phyloP scores from a whole-genome alignment of 208 protist genomes.

The Kentomonas sorsogonicus region DNA sequence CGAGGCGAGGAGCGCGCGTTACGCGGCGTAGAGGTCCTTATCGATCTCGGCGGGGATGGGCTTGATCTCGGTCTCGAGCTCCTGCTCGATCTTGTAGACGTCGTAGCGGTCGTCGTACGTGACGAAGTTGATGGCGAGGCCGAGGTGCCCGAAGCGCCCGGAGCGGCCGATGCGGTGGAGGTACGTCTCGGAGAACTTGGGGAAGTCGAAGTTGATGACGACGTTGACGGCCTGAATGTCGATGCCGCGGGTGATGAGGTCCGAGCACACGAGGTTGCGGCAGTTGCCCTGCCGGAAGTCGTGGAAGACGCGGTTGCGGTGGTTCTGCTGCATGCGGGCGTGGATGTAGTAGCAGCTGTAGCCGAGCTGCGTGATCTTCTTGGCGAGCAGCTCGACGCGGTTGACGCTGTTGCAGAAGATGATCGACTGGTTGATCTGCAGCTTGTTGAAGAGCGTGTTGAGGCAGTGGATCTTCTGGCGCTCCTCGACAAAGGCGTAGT shows the following conservation, averaged over 20 bases:
- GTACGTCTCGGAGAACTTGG: conserved; percentile 97
- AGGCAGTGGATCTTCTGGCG: conserved; percentile 99
- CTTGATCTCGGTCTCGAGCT: conserved; percentile 99
- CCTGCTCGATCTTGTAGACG: conserved; percentile 97
- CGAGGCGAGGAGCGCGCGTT: too few relatives aligned
- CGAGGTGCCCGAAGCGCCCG: conserved; percentile 97
- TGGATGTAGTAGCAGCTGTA: conserved; percentile 99
- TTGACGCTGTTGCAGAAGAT: conserved; percentile 99
- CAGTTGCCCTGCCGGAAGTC: conserved; percentile 97
- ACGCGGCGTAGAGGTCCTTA: conserved; percentile 91
- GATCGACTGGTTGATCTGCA: conserved; percentile 99
- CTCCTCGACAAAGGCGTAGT: conserved; percentile 99
- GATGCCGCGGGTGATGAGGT: conserved; percentile 99
- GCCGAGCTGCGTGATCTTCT: conserved; percentile 99
- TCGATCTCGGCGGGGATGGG: conserved; percentile 97
- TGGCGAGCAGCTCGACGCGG: conserved; percentile 98
- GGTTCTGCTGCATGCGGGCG: conserved; percentile 97
- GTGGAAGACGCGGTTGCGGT: conserved; percentile 99
- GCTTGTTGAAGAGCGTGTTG: conserved; percentile 98
- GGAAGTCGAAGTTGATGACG: conserved; percentile 99
- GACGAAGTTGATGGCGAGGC: conserved; percentile 99
- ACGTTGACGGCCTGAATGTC: conserved; percentile 99
- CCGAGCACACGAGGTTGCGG: conserved; percentile 98
- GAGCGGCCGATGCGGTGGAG: conserved; percentile 96
- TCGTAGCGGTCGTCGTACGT: conserved; percentile 96